Base-by-base conservation (phyloP, 2,329 filamentous ascomycete genomes). In the Chrysoporthe cubensis region DNA sequence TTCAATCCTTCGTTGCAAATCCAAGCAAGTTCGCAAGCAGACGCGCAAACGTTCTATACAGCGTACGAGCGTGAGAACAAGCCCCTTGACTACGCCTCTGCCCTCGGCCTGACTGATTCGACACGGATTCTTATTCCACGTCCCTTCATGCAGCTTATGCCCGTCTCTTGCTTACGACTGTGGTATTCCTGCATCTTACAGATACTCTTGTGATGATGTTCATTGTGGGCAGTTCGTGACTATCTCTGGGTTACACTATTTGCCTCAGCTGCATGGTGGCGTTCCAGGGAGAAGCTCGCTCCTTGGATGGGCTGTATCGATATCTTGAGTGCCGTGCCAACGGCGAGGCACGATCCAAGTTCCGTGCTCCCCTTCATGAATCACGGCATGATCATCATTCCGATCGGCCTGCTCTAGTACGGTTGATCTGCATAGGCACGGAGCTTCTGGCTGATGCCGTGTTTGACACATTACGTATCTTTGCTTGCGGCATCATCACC, bases 231-330 rank as follows among this genome's bases (percentile, higher is more conserved):
- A 85, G 70, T 80, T 80, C 1, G 76, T 80, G 5, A 82, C 82
- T 0, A 76, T 78, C 6, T 80, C 82, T 0, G 84, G 85, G 16
- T 75, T 88, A 1, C 81, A 85, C 48, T 88, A 79, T 87, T 0
- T 84, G 84, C 59, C 82, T 89, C 60, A 87, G 87, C 2, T 84
- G 86, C 1, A 78, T 80, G 0, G 79, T 88, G 3, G 84, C 88
- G 21, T 84, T 76, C 0, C 78, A 78, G 1, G 1, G 76, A 0
- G 79, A 78, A 5, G 77, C 78, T 63, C 40, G 78, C 75, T n/a
- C 52, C 7, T 63, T 66, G 64, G 64, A 68, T 42, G 50, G 43
- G 48, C 71, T 77, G 11, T 79, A 77, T 54, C 67, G 66, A 2
- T 48, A 59, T 3, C 73, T 78, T 7, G 73, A 78, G 42, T 62